Evolutionary conservation across 2,329 filamentous ascomycete species (phyloP).

Genomic region (Aspergillus hiratsukae): DNA sequence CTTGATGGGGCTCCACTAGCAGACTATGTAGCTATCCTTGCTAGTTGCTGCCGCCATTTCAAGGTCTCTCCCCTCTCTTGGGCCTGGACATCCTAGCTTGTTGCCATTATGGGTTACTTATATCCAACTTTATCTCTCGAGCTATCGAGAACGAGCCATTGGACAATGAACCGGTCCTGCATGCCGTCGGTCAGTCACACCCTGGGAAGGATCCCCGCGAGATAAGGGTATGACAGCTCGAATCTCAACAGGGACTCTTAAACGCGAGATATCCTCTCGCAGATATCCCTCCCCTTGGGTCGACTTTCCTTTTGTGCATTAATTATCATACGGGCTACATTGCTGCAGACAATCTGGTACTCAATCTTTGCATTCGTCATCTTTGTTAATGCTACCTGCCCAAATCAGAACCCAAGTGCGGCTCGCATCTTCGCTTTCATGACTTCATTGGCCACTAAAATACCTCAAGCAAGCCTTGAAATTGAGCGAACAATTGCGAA

Average conservation of each 20-base stretch:
- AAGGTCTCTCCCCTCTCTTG: conserved; percentile 5
- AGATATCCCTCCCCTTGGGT: background rate
- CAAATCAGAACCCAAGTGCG: background rate
- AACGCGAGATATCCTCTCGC: conserved; percentile 10
- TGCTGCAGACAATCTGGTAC: background rate
- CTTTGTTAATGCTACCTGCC: background rate
- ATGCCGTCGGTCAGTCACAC: conserved; percentile 7
- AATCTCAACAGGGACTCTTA: conserved; percentile 11
- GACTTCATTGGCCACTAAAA: background rate
- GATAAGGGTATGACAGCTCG: conserved; percentile 19
- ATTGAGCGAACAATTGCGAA: background rate
- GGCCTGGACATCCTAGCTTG: conserved; percentile 11
- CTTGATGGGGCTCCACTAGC: conserved; percentile 8
- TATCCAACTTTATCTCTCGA: conserved; percentile 20
- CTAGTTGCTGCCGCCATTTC: conserved; percentile 6
- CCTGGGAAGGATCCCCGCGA: conserved; percentile 8
- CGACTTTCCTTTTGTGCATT: conserved; percentile 3
- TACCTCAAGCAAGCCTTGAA: background rate
- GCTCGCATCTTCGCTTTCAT: background rate
- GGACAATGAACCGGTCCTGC: conserved; percentile 9
- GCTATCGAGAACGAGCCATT: conserved; percentile 20
- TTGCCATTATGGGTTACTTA: conserved; percentile 13
- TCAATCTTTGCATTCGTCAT: conserved; percentile 4
- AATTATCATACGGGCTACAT: background rate
- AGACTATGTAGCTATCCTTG: conserved; percentile 3